Conservation (phyloP, 345 rosid genomes). For the Psidium friedrichsthalianum region DNA sequence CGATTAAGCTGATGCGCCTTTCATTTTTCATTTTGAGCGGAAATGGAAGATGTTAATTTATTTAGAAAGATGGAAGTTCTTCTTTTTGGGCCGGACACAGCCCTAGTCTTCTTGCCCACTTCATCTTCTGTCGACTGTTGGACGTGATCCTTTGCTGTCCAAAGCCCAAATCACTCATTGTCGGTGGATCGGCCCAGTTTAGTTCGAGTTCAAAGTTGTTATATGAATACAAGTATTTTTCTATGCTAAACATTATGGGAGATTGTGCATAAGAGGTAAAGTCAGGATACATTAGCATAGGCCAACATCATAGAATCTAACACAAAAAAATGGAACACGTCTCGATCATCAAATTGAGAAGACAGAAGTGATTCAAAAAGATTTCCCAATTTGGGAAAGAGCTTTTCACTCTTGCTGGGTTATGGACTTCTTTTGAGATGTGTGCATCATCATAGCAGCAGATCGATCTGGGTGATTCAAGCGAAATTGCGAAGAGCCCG, state of each 20-base stretch:
- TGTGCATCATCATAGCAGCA: neutral
- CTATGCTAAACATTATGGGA: neutral
- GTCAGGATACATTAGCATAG: neutral
- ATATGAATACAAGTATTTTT: neutral
- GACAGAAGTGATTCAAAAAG: neutral
- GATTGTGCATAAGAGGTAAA: neutral
- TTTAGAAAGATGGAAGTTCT: neutral
- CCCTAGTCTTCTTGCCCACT: neutral
- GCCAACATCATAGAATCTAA: neutral
- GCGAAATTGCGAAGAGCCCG: neutral
- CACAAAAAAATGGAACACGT: neutral
- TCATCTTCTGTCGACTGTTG: neutral
- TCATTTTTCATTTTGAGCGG: neutral
- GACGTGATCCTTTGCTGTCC: neutral
- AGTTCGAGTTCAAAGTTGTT: too few relatives aligned
- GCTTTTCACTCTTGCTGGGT: neutral
- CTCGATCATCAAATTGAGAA: neutral
- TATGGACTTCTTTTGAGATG: neutral
- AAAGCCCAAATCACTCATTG: neutral
- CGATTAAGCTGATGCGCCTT: neutral
- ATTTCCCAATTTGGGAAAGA: neutral
- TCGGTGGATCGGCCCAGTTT: neutral
- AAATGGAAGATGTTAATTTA: neutral
- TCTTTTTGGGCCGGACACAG: neutral
- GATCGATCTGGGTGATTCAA: neutral